Percentiles rank a stretch among this genome's conserved stretches.
These are phyloP conservation scores for Kwoniella pini DNA, from an alignment of 768 basidiomycete species.

Conservation along the genomic window DNA sequence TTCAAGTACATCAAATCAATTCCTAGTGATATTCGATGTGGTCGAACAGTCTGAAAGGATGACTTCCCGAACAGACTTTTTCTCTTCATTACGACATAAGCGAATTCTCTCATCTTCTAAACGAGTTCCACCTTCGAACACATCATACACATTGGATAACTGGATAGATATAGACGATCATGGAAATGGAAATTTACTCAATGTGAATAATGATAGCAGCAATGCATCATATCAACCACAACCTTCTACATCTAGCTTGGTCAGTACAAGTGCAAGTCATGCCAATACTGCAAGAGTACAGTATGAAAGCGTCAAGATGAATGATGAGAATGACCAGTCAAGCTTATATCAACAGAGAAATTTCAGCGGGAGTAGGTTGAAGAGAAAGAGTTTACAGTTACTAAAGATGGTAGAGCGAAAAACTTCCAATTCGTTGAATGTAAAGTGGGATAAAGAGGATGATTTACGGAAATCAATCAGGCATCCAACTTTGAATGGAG, in stretches of 20 bases:
- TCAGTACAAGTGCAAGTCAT: not conserved
- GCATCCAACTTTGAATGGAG: constrained; percentile 3
- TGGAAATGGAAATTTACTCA: constrained; percentile 1
- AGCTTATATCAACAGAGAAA: not conserved
- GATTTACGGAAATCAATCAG: not conserved
- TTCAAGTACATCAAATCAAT: too few species aligned
- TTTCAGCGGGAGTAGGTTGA: constrained; percentile 1
- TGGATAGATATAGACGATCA: constrained; percentile 18
- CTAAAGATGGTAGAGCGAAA: constrained; percentile 18
- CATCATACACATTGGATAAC: not conserved
- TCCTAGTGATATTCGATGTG: too few species aligned
- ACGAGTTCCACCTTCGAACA: not conserved
- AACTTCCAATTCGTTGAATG: not conserved
- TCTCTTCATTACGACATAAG: constrained; percentile 2
- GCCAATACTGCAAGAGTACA: not conserved
- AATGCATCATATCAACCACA: not conserved
- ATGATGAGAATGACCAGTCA: not conserved
- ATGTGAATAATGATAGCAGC: not conserved
- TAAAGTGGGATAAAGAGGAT: not conserved
- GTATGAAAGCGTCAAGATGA: not conserved
- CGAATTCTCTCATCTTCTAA: not conserved
- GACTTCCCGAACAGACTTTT: constrained; percentile 2
- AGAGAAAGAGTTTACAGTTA: constrained; percentile 18
- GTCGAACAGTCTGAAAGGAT: too few species aligned
- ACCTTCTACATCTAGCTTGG: not conserved